Evolutionary conservation across 1,139 yeast genomes (phyloP), one percentile per base, ranked within the genome.

Genomic region (Yamadazyma atmosphaerica): DNA sequence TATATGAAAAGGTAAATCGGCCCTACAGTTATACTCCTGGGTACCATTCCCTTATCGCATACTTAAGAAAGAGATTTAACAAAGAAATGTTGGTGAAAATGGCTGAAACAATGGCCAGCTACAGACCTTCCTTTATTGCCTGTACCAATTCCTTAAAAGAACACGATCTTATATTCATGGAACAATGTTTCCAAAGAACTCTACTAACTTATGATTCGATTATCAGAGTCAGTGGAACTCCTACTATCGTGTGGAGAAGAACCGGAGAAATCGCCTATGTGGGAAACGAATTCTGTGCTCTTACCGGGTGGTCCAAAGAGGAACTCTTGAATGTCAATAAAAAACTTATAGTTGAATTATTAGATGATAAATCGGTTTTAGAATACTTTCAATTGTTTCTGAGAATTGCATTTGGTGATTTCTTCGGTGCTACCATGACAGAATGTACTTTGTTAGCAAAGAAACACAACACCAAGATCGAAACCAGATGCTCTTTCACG

Each of bases 231-330:
- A 82, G 90, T 33, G 97, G 97, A 0, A 90, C 98, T 0, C 98
- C 98, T 0, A 89, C 97, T 0, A 79, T 90, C 19, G 92, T 89
- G 4, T 92, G 98, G 98, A 71, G 98, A 47, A 72, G 98, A 41
- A 89, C 96, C 1, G 96, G 97, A 8, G 96, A 90, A 58, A 86
- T 92, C 15, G 95, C 96, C 0, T 90, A 89, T 43, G 95, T 90
- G 3, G 95, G 96, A 9, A 86, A 85, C 50, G 98, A 92, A 60
- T 92, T 92, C 56, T 84, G 94, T 49, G 75, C 87, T 12, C 66
- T 92, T 17, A 88, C 97, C 1, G 98, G 97, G 2, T 89, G 98
- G 97, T 65, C 81, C 9, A 75, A 77, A 47, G 83, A 81, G 30
- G 84, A 83, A 43, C 61, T 90, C 22, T 62, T 89, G 37, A 66